A percentile compares a stretch with the other conserved stretches of the same genome.
Evolutionary conservation across 2,329 filamentous ascomycete species (phyloP).

Genomic region (Neonectria ditissima): DNA sequence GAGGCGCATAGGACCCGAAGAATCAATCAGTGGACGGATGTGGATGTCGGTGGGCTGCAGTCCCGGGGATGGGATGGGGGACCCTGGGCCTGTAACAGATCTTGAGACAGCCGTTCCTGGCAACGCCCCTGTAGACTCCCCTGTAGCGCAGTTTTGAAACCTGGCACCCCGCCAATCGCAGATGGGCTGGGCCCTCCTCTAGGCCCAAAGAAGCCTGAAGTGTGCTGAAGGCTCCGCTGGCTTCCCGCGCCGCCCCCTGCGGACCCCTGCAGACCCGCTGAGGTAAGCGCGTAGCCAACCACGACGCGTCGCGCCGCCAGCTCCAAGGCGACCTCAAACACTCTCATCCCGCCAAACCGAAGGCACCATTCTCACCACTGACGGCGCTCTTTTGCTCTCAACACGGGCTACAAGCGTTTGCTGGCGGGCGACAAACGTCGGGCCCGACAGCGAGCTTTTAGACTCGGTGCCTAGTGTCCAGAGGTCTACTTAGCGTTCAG

Average conservation of each 20-base stretch:
- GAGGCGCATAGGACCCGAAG: conserved; percentile 13
- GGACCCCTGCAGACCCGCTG: conserved; percentile 31
- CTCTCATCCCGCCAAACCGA: conserved; percentile 31
- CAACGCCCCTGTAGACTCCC: conserved; percentile 29
- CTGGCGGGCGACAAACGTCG: conserved; percentile 2
- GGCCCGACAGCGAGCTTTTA: not conserved
- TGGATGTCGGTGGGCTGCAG: not conserved
- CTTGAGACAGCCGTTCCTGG: conserved; percentile 53
- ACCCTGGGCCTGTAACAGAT: conserved; percentile 55
- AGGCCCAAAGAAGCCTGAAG: conserved; percentile 41
- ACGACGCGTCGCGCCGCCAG: conserved; percentile 30
- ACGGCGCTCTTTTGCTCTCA: conserved; percentile 30
- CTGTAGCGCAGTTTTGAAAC: conserved; percentile 29
- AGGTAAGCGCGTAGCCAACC: conserved; percentile 38
- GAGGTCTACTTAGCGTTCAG: no score
- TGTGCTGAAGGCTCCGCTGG: conserved; percentile 32
- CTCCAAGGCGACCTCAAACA: conserved; percentile 45
- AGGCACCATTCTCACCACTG: conserved; percentile 19
- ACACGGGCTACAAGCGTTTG: conserved; percentile 21
- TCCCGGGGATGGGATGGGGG: not conserved
- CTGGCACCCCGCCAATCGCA: conserved; percentile 35
- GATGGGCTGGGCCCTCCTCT: conserved; percentile 20
- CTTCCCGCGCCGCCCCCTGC: conserved; percentile 38
- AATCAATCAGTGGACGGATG: conserved; percentile 30
- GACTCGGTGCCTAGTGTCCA: no score